These are phyloP conservation scores for Termitomyces sp. DNA, from an alignment of 768 basidiomycete genomes.

Conservation along the genomic window DNA sequence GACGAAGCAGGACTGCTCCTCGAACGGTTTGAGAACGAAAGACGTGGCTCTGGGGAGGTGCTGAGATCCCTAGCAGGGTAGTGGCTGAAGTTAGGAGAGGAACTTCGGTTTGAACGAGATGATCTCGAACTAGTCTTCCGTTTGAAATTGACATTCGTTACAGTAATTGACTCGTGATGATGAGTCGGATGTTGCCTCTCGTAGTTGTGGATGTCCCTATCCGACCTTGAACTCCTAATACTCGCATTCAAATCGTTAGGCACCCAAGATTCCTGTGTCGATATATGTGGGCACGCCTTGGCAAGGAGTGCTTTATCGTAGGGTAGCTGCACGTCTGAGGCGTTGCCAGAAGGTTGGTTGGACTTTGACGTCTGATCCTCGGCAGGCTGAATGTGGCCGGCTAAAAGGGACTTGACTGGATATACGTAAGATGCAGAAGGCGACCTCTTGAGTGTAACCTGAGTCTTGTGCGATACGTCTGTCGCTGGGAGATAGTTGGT, in stretches of 20 bases:
- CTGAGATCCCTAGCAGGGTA: constrained; percentile 23
- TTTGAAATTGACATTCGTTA: background rate
- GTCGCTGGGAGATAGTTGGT: background rate
- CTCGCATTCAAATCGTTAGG: background rate
- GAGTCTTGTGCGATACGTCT: background rate
- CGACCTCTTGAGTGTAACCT: background rate
- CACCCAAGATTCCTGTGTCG: background rate
- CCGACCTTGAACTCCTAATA: constrained; percentile 5
- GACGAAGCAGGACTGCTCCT: constrained; percentile 5
- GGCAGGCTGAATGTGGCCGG: constrained; percentile 31
- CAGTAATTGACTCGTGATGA: background rate
- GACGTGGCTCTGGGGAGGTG: background rate
- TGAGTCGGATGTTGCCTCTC: background rate
- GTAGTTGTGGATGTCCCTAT: background rate
- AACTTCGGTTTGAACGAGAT: constrained; percentile 5
- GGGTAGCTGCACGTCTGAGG: background rate
- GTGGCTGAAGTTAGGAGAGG: constrained; percentile 27
- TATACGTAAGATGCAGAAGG: constrained; percentile 29
- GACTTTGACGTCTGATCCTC: constrained; percentile 3
- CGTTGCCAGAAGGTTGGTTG: background rate
- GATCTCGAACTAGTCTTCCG: background rate
- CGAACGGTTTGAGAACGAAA: constrained; percentile 18
- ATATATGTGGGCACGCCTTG: background rate
- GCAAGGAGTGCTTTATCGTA: background rate
- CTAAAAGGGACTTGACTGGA: constrained; percentile 38